Evolutionary conservation across 805 yeast species (phyloP), one percentile per base, ranked within the genome.

Genomic region (Yamadazyma olivae): DNA sequence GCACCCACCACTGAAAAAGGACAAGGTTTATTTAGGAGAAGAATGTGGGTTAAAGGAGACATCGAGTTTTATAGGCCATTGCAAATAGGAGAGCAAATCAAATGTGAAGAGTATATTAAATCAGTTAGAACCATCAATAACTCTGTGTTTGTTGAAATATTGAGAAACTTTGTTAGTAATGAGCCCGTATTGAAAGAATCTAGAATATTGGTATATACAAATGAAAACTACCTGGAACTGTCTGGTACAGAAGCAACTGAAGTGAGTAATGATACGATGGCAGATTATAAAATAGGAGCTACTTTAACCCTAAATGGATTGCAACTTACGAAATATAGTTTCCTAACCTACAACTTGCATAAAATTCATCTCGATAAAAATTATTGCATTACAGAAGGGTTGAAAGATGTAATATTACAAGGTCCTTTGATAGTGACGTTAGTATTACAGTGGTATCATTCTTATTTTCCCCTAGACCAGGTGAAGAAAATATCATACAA

Each of bases 1-100:
- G 77, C 89, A 0, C 95, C 95, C 0, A 20, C 17, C 4, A 41
- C 40, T 31, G 41, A 41, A 8, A 9, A 25, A 5, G 29, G 40
- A 33, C 23, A 32, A 17, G 47, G 55, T 20, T 58, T 59, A 15
- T 83, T 72, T 48, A 60, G 56, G 21, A 59, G 91, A 41, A 64
- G 96, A 17, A 71, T 90, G 76, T 89, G 96, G 96, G 79, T 74
- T 0, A 76, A 81, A 21, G 96, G 96, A 2, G 57, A 68, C 16
- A 61, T 89, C 22, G 54, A 58, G 17, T 75, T 71, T 44, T 42
- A 54, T 23, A 41, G 43, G 2, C 38, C 39, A 45, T 30, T 43
- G 61, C 18, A 56, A 63, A 25, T 32, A 8, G 2, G 39, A 75
- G 8, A 33, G 19, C 14, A 61, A 65, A 28, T 72, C 6, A 14